These are phyloP conservation scores for Fusarium poae DNA, from an alignment of 2,329 filamentous ascomycete species.

Conservation along the genomic window DNA sequence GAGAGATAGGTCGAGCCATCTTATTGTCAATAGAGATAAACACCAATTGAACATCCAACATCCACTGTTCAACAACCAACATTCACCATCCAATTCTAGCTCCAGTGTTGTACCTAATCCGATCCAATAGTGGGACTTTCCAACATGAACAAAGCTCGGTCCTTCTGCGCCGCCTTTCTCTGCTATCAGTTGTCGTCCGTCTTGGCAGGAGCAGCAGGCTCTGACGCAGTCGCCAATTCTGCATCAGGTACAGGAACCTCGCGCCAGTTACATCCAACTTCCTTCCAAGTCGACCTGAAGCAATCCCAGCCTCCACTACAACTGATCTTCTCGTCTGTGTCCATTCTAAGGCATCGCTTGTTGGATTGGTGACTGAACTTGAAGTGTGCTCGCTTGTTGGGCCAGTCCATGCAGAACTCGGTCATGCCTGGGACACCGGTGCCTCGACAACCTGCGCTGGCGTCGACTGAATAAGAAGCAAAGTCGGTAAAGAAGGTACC, in stretches of 20 bases:
- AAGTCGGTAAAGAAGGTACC: neutral
- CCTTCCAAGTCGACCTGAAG: neutral
- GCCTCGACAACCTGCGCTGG: neutral
- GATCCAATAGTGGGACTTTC: neutral
- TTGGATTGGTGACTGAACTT: neutral
- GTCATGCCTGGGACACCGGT: neutral
- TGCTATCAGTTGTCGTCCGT: neutral
- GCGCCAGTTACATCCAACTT: neutral
- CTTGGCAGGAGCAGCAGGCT: neutral
- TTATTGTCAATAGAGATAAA: no score
- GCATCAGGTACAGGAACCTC: neutral
- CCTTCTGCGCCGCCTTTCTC: fast-evolving
- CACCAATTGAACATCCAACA: no score
- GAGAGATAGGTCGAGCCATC: no score
- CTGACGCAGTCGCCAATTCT: neutral
- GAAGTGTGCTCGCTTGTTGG: neutral
- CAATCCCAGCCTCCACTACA: neutral
- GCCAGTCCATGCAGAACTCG: slow-evolving; percentile 9
- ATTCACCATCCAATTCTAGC: neutral
- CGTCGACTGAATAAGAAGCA: neutral
- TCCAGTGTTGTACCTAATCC: neutral
- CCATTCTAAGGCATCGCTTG: neutral
- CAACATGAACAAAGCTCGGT: neutral
- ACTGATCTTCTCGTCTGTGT: neutral
- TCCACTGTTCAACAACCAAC: no score